Percentiles rank a stretch among this genome's conserved stretches.
Conservation (phyloP, 2,329 filamentous ascomycete genomes). For the Botrytis hyacinthi region DNA sequence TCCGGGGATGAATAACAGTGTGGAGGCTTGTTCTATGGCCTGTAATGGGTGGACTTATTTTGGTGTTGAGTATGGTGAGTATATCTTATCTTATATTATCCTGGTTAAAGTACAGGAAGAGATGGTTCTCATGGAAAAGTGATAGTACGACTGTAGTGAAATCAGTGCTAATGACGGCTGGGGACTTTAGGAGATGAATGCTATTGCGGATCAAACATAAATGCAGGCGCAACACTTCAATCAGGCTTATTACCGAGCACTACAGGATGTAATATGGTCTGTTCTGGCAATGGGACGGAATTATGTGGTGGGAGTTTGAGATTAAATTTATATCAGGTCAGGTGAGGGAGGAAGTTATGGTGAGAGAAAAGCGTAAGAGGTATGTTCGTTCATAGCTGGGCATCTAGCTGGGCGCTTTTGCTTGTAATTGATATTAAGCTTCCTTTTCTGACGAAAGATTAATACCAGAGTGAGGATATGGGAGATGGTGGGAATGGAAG, state of each 20-base stretch:
- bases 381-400: not conserved
- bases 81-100: not conserved
- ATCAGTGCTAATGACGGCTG: not conserved
- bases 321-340: slow-evolving; percentile 5
- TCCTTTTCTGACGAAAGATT: not conserved
- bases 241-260: not conserved
- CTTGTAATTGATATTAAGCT: not conserved
- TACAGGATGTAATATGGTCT: not conserved
- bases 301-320: slow-evolving; percentile 5
- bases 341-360: not conserved
- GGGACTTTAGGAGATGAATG: not conserved
- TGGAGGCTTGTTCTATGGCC: slow-evolving; percentile 32
- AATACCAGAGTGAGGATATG: not conserved
- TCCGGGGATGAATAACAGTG: slow-evolving; percentile 29
- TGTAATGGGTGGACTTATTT: slow-evolving; percentile 39
- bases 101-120: not conserved
- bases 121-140: not conserved
- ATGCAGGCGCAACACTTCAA: not conserved
- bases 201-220: not conserved
- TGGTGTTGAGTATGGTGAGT: slow-evolving; percentile 41
- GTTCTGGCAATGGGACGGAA: not conserved
- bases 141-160: not conserved
- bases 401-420: fast-evolving
- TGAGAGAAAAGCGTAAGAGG: not conserved
- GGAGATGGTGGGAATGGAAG: not conserved